These are phyloP conservation scores for Drechslera avenae DNA, from an alignment of 2,329 filamentous ascomycete species.

Conservation along the genomic window DNA sequence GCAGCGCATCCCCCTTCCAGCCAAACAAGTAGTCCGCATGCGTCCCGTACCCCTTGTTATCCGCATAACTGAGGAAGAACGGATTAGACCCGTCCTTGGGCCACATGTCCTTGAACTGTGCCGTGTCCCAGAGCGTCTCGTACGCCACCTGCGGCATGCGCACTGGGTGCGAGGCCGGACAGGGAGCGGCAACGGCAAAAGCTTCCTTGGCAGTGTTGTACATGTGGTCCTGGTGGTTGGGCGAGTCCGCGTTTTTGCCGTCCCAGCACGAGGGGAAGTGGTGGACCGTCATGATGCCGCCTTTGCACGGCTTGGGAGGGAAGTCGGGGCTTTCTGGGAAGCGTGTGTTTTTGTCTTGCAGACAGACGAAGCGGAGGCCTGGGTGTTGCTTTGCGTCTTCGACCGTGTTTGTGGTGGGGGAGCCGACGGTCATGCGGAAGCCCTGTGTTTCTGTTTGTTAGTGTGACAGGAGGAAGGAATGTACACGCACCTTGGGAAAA, in stretches of 20 bases:
- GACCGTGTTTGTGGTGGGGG: slow-evolving; percentile 29
- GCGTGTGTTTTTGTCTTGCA: slow-evolving; percentile 33
- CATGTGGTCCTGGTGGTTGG: slow-evolving; percentile 61
- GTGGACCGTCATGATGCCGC: slow-evolving; percentile 20
- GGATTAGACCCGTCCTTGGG: slow-evolving; percentile 33
- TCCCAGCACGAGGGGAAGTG: slow-evolving; percentile 51
- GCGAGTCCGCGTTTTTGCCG: slow-evolving; percentile 56
- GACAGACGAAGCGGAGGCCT: slow-evolving; percentile 10
- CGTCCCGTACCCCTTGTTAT: slow-evolving; percentile 38
- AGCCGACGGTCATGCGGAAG: slow-evolving; percentile 43
- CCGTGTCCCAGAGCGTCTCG: slow-evolving; percentile 42
- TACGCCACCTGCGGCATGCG: slow-evolving; percentile 40
- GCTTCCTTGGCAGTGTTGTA: slow-evolving; percentile 25
- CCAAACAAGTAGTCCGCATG: slow-evolving; percentile 39
- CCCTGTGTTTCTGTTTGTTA: slow-evolving; percentile 17
- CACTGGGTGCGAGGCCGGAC: slow-evolving; percentile 36
- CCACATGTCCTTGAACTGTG: slow-evolving; percentile 32
- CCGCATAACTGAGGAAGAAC: slow-evolving; percentile 32
- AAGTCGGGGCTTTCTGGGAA: slow-evolving; percentile 10
- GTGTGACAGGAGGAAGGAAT: no score
- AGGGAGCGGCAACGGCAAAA: slow-evolving; percentile 29
- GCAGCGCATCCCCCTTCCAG: slow-evolving; percentile 37
- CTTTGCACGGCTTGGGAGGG: slow-evolving; percentile 11
- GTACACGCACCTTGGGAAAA: slow-evolving; percentile 28
- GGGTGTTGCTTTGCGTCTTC: slow-evolving; percentile 10